Evolutionary conservation across 495 filamentous ascomycete genomes (phyloP).

Genomic region (Evernia prunastri): DNA sequence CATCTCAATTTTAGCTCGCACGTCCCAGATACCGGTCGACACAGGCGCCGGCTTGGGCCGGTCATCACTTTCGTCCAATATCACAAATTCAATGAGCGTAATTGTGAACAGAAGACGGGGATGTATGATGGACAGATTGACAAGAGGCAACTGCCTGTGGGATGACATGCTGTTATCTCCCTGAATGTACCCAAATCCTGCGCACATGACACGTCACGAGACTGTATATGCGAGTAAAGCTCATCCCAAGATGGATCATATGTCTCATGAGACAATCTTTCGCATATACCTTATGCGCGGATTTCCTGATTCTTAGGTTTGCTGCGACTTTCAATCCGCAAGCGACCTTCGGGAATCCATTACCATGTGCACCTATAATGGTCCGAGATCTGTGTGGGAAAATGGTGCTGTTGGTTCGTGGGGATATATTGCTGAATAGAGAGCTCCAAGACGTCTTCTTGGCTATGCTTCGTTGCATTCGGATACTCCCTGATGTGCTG

Average conservation of each 20-base stretch:
- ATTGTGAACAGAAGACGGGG: conserved; percentile 41
- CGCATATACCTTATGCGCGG: not conserved
- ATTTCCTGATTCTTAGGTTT: not conserved
- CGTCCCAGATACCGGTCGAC: conserved; percentile 23
- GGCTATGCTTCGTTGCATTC: conserved; percentile 33
- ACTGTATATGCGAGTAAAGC: conserved; percentile 40
- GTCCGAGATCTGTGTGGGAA: conserved; percentile 51
- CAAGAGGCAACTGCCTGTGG: conserved; percentile 34
- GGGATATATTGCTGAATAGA: conserved; percentile 60
- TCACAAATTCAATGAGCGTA: conserved; percentile 41
- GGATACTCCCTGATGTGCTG: conserved; percentile 54
- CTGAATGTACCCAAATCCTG: conserved; percentile 59
- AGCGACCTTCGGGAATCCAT: conserved; percentile 35
- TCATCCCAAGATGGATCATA: conserved; percentile 75
- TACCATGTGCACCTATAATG: conserved; percentile 60
- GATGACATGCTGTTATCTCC: conserved; percentile 55
- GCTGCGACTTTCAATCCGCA: not conserved
- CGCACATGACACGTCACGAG: conserved; percentile 49
- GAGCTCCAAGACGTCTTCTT: conserved; percentile 45
- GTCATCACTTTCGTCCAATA: conserved; percentile 21
- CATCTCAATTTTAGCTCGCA: conserved; percentile 19
- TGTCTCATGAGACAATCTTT: conserved; percentile 44
- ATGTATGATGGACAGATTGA: conserved; percentile 35
- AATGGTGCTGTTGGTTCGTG: conserved; percentile 42
- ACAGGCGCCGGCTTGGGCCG: not conserved